A percentile compares a stretch with the other conserved stretches of the same genome.
Conservation (phyloP, 129 eudicot genomes). For the carrot (Daucus carota) region DNA sequence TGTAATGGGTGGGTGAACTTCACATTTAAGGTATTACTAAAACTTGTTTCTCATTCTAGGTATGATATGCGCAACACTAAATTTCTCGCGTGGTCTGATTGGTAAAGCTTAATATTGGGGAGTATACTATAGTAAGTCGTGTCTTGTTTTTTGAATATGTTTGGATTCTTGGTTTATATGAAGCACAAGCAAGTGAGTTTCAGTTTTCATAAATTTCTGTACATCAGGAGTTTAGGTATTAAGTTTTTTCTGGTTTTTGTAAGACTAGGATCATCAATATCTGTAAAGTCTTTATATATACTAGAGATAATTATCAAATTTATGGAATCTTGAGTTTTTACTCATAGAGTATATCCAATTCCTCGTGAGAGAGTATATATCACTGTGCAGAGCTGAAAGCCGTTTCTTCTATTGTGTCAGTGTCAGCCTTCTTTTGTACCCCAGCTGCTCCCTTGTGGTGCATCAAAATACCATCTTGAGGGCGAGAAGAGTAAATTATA, state of each 20-base stretch:
- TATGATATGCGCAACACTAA: background rate
- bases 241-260: background rate
- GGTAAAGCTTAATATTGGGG: background rate
- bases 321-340: background rate
- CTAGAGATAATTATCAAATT: too few relatives aligned
- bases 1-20: background rate
- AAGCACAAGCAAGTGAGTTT: background rate
- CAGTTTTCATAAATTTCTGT: too few relatives aligned
- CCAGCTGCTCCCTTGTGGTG: background rate
- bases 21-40: background rate
- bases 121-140: background rate
- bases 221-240: background rate
- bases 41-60: background rate
- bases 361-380: background rate
- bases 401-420: background rate
- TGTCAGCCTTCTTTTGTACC: background rate
- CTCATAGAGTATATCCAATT: background rate
- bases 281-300: too few relatives aligned
- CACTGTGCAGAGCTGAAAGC: background rate
- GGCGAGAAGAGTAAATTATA: background rate
- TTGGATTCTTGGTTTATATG: background rate
- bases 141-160: background rate
- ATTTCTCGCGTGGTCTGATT: background rate
- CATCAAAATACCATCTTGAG: background rate
- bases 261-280: background rate